Conservation (phyloP, 1,284 basidiomycete species). For the Grifola frondosa region DNA sequence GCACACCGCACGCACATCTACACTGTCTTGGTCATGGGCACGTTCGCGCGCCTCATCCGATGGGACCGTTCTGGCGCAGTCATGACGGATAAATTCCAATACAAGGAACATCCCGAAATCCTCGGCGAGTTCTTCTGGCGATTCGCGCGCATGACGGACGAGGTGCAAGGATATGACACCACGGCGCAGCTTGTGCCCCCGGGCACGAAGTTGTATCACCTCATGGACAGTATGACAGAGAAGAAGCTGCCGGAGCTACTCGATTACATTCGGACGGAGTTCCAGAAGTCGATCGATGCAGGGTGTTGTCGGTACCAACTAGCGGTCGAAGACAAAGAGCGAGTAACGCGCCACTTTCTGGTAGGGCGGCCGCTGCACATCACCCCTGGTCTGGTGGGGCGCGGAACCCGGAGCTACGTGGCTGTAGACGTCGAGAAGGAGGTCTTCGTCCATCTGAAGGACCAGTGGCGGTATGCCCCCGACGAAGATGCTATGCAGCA, state of each 20-base stretch:
- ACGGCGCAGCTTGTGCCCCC: neutral
- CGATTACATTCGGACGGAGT: no score
- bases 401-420: slow-evolving; percentile 1
- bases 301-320: no score
- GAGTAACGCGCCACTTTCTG: no score
- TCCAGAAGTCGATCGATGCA: no score
- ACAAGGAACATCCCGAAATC: slow-evolving; percentile 1
- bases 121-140: slow-evolving; percentile 8
- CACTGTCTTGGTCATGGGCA: slow-evolving; percentile 5
- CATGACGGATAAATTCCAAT: slow-evolving; percentile 4
- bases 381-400: neutral
- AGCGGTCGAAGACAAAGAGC: no score
- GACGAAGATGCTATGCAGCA: neutral
- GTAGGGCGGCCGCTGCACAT: neutral
- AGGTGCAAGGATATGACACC: slow-evolving; percentile 3
- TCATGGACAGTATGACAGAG: slow-evolving; percentile 2
- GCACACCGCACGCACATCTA: slow-evolving; percentile 1
- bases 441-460: slow-evolving; percentile 2
- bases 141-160: neutral
- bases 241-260: no score
- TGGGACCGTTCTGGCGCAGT: slow-evolving; percentile 12
- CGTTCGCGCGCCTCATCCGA: slow-evolving; percentile 4
- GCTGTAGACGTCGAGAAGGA: neutral
- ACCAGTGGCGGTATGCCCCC: slow-evolving; percentile 3
- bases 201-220: neutral